Conservation (phyloP, 768 basidiomycete genomes). For the Trametes meyenii region DNA sequence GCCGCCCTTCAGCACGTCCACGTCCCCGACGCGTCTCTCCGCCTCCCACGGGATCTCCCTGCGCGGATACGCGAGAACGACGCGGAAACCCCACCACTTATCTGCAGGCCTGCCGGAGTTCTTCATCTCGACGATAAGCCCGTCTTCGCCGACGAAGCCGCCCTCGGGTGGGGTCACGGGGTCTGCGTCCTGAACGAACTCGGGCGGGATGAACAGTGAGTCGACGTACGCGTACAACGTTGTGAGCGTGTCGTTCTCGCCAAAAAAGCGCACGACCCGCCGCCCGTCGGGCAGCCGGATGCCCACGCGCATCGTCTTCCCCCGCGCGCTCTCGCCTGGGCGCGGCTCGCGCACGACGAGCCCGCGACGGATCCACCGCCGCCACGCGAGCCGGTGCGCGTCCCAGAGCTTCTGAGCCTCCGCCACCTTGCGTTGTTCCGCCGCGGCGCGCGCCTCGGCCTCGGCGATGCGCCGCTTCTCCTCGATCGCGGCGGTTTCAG, state of each 20-base stretch:
- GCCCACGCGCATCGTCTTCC: slow-evolving; percentile 54
- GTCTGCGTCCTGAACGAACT: slow-evolving; percentile 43
- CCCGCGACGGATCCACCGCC: slow-evolving; percentile 57
- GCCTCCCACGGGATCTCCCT: slow-evolving; percentile 56
- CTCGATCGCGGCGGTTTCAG: slow-evolving; percentile 49
- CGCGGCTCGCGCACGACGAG: slow-evolving; percentile 44
- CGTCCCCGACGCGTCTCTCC: slow-evolving; percentile 43
- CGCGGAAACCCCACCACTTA: slow-evolving; percentile 74
- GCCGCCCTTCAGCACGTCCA: slow-evolving; percentile 57
- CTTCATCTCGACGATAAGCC: slow-evolving; percentile 40
- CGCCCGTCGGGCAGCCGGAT: slow-evolving; percentile 54
- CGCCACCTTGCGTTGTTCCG: slow-evolving; percentile 34
- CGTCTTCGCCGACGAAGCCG: slow-evolving; percentile 33
- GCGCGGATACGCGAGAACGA: slow-evolving; percentile 72
- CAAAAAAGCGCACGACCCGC: slow-evolving; percentile 62
- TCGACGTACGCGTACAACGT: slow-evolving; percentile 78
- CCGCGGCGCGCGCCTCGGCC: slow-evolving; percentile 42
- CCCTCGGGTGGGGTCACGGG: slow-evolving; percentile 46
- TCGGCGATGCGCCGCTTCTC: slow-evolving; percentile 38
- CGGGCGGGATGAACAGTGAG: slow-evolving; percentile 51
- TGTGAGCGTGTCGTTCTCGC: slow-evolving; percentile 51
- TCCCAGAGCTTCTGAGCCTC: slow-evolving; percentile 29
- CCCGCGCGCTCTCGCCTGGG: slow-evolving; percentile 31
- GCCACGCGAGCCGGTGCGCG: slow-evolving; percentile 50
- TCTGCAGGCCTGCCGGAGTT: slow-evolving; percentile 31